phyloP scores from a whole-genome alignment of 2,329 filamentous ascomycete species.

The Sordariomycetes sp. region DNA sequence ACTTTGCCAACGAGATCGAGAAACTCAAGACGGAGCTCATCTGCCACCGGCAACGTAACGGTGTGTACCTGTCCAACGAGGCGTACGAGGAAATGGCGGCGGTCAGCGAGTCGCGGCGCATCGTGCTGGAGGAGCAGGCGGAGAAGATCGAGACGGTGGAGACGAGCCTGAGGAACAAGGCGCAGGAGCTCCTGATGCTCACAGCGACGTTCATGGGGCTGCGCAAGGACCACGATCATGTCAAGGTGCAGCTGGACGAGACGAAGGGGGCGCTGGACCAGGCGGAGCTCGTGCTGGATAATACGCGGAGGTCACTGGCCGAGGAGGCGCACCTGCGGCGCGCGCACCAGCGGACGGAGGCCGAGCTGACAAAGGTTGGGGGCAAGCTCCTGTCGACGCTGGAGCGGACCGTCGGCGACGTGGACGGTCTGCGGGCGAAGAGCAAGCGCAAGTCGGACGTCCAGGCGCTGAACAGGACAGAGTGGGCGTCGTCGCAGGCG shows the following conservation, averaged over 20 bases:
- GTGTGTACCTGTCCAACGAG: constrained; percentile 84
- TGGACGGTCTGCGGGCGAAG: constrained; percentile 74
- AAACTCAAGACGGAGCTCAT: constrained; percentile 90
- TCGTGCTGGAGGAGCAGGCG: constrained; percentile 82
- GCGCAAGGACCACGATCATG: constrained; percentile 81
- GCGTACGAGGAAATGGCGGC: constrained; percentile 83
- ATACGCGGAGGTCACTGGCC: constrained; percentile 61
- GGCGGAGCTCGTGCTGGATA: constrained; percentile 70
- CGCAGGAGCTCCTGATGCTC: constrained; percentile 79
- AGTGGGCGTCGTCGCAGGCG: constrained; percentile 64
- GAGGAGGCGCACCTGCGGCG: constrained; percentile 71
- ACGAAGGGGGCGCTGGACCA: constrained; percentile 75
- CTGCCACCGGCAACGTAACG: constrained; percentile 82
- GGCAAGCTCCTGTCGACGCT: constrained; percentile 67
- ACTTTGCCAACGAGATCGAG: constrained; percentile 88
- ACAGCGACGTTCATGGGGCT: constrained; percentile 78
- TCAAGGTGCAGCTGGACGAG: constrained; percentile 56
- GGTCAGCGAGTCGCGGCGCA: constrained; percentile 82
- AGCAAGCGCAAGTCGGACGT: constrained; percentile 75
- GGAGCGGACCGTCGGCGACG: constrained; percentile 63
- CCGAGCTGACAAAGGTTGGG: constrained; percentile 60
- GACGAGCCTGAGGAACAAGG: constrained; percentile 78
- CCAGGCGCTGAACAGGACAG: constrained; percentile 63
- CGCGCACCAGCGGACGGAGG: constrained; percentile 78
- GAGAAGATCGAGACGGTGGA: constrained; percentile 91